Conservation (phyloP, 441 rosid species). For the Manihot esculenta region DNA sequence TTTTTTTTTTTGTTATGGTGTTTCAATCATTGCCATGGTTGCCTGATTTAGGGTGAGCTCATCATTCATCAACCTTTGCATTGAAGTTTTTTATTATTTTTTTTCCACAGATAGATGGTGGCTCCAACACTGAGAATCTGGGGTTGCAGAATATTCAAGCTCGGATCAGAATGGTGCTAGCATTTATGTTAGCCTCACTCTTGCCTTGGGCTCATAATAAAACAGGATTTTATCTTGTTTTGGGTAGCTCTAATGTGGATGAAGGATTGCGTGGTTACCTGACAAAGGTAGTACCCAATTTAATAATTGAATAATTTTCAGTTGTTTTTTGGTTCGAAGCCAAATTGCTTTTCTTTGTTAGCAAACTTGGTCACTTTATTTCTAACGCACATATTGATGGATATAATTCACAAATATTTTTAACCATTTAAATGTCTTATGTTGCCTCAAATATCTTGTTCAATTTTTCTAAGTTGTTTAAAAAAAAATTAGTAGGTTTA, state of each 20-base stretch:
- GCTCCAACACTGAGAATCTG: constrained; percentile 79
- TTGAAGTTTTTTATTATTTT: constrained; percentile 14
- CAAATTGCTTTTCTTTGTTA: constrained; percentile 1
- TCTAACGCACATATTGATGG: not conserved
- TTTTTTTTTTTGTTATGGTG: not conserved
- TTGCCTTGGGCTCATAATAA: constrained; percentile 98
- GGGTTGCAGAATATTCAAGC: constrained; percentile 99
- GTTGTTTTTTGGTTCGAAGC: constrained; percentile 2
- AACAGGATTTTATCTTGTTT: constrained; percentile 86
- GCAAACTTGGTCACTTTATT: not conserved
- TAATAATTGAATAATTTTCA: not conserved
- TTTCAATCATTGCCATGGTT: not conserved
- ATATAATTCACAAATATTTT: constrained; percentile 2
- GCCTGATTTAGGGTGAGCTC: not conserved
- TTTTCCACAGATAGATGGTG: constrained; percentile 78
- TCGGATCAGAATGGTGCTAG: constrained; percentile 93
- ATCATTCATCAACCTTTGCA: not conserved
- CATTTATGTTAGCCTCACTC: constrained; percentile 91
- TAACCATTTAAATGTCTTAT: not conserved
- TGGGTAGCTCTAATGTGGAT: constrained; percentile 97
- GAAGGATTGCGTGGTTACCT: constrained; percentile 96
- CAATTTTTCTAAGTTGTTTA: not conserved
- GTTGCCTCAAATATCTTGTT: not conserved
- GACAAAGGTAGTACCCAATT: constrained; percentile 60
- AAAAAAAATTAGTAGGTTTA: too few relatives aligned